Evolutionary conservation across 441 rosid genomes (phyloP).

Genomic region (Arabidopsis lyrata): DNA sequence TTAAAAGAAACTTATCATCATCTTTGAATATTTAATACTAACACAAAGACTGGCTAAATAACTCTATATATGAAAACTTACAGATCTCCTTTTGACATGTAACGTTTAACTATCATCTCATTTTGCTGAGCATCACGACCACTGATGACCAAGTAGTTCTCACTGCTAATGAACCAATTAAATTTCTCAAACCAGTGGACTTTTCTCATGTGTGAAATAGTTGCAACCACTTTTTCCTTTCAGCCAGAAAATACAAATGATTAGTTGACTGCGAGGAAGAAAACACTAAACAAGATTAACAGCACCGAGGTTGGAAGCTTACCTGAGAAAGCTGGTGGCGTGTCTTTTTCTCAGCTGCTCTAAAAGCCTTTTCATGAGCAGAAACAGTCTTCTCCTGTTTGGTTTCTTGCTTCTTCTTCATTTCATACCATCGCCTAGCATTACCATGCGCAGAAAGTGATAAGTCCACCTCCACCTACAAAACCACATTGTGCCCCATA

Average conservation of each 20-base stretch:
- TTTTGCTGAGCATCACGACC: slow-evolving; percentile 99
- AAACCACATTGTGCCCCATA: slow-evolving; percentile 2
- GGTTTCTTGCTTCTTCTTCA: slow-evolving; percentile 93
- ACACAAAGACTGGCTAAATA: slow-evolving; percentile 26
- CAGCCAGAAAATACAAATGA: slow-evolving; percentile 30
- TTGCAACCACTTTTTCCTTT: slow-evolving; percentile 92
- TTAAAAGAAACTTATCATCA: background rate
- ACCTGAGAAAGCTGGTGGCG: slow-evolving; percentile 95
- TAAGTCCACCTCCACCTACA: slow-evolving; percentile 94
- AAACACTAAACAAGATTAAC: slow-evolving; percentile 25
- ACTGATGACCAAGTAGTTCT: slow-evolving; percentile 90
- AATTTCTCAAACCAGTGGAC: slow-evolving; percentile 99
- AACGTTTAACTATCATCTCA: slow-evolving; percentile 98
- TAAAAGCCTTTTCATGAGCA: slow-evolving; percentile 96
- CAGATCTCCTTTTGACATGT: slow-evolving; percentile 99
- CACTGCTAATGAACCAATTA: slow-evolving; percentile 97
- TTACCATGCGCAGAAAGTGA: slow-evolving; percentile 96
- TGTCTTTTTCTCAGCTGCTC: slow-evolving; percentile 97
- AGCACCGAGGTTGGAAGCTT: slow-evolving; percentile 33
- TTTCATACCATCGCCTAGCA: slow-evolving; percentile 93
- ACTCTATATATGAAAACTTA: slow-evolving; percentile 52
- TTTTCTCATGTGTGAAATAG: slow-evolving; percentile 93
- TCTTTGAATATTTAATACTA: slow-evolving; percentile 1
- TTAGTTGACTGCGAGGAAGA: slow-evolving; percentile 15
- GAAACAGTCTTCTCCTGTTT: slow-evolving; percentile 93